Base-by-base conservation (phyloP, 164 flowering plant species). In the Chloranthus sessilifolius region DNA sequence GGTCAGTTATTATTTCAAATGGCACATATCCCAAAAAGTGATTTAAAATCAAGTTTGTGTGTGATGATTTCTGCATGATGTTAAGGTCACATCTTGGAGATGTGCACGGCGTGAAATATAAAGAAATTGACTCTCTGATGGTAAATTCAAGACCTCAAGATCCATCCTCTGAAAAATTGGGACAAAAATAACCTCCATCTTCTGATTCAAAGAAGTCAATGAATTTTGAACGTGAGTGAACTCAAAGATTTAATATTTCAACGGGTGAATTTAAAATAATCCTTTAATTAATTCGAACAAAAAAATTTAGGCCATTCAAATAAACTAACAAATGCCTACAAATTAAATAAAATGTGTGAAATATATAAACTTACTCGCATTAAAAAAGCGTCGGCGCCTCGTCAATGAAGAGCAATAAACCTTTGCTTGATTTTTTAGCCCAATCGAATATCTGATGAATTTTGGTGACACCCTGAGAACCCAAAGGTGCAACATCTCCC, bases 401-500 rank as follows among this genome's bases (percentile, higher is more conserved):
- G 68, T 94, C 99, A 63, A 89, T 94, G 65, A 94, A 94, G 51
- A 94, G 89, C 70, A 89, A 58, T 43, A 92, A 73, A 12, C 99
- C 97, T 75, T 60, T 84, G 37, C 58, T 58, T 24, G 97, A 89
- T 61, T 86, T 89, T 66, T 94, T 89, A 15, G 88, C 67, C 99
- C 99, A 94, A 62, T 85, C 97, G 66, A 94, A 94, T 42, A 94
- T 58, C 72, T 94, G 92, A 59, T 94, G 97, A 63, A 94, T 89
- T 73, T 94, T 94, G 33, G 99, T 89, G 43, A 94, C 97, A 73
- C 97, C 99, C 61, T 89, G 95, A 38, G 97, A 42, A 33, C 97
- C 99, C 51, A 89, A 72, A 1, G 99, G 99, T 16, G 95, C 99
- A 66, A 94, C 97, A 70, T 94, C 97, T 51, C 99, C 99, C 53